Base-by-base conservation (phyloP, 257 asterid species). In the Cynanchum wilfordii region DNA sequence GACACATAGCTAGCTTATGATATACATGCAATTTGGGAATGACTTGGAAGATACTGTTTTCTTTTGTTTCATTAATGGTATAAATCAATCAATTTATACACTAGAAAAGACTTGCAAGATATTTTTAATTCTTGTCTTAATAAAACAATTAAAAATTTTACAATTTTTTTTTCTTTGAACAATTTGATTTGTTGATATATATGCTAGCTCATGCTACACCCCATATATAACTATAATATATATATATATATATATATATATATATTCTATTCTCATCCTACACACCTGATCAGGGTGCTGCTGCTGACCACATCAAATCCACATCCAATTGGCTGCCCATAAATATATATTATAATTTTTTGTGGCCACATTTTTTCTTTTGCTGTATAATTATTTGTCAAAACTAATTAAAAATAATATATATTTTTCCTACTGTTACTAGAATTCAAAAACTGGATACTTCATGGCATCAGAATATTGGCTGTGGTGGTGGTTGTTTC, bases 371-470 rank as follows among this genome's bases (percentile, higher is more conserved):
- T 42, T 42, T 33, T 33, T 33, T 33, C n/a, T n/a, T 16, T 16
- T 33, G 7, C 10, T 17, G 15, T 29, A 1, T 56, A n/a, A 2
- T 56, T n/a, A 22, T 51, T 56, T 56, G 62, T 56, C 62, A 56
- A 56, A 25, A 10, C 10, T 4, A 63, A 16, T n/a, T n/a, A 19
- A 4, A 33, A 36, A 16, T 45, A 54, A 19, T 7, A 42, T 42
- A 42, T 42, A 42, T 17, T n/a, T n/a, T n/a, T n/a, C n/a, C n/a
- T 50, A 7, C 47, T 16, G 69, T 63, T 80, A 82, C 72, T 85
- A 85, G 44, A 79, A 73, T 57, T 85, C 84, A 64, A 59, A 86
- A n/a, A 77, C 24, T 59, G 89, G 85, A 38, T 68, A 66, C 79
- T 73, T 81, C 52, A 67, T 30, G 22, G 59, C 59, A 24, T 80